Evolutionary conservation across 148 eudicot genomes (phyloP).

Genomic region (Heliamphora exappendiculata): DNA sequence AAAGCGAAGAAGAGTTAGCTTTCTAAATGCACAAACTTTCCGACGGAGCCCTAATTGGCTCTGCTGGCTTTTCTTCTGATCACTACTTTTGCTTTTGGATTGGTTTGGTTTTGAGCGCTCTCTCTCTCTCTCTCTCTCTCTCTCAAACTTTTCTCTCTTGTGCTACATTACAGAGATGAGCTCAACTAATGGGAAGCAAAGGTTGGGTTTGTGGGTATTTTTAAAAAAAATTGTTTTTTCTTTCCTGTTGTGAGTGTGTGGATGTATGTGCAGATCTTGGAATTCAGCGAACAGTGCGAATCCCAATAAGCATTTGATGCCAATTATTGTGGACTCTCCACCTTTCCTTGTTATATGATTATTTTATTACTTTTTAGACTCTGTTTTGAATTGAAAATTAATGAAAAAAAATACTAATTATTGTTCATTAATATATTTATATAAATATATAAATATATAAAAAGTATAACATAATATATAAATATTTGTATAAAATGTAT

Average conservation of each 20-base stretch:
- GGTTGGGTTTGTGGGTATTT: constrained; percentile 3
- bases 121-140: constrained; percentile 20
- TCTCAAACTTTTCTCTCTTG: not conserved
- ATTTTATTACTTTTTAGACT: not conserved
- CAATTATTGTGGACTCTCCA: constrained; percentile 39
- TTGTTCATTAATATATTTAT: no score
- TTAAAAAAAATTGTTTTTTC: not conserved
- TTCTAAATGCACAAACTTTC: constrained; percentile 28
- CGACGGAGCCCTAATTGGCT: constrained; percentile 21
- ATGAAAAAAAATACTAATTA: no score
- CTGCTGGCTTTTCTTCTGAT: constrained; percentile 15
- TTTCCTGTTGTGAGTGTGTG: not conserved
- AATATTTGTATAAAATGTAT: no score
- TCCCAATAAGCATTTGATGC: constrained; percentile 63
- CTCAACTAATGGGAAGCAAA: constrained; percentile 31
- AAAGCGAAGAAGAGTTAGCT: constrained; percentile 20
- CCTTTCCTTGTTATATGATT: not conserved
- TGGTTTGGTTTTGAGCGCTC: not conserved
- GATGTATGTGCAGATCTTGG: constrained; percentile 36
- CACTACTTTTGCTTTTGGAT: constrained; percentile 9
- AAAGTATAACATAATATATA: no score
- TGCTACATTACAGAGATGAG: not conserved
- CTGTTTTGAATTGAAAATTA: no score
- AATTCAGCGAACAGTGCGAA: constrained; percentile 52
- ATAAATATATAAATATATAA: no score